Conservation (phyloP, 2,329 filamentous ascomycete species). For the Colletotrichum sp. region DNA sequence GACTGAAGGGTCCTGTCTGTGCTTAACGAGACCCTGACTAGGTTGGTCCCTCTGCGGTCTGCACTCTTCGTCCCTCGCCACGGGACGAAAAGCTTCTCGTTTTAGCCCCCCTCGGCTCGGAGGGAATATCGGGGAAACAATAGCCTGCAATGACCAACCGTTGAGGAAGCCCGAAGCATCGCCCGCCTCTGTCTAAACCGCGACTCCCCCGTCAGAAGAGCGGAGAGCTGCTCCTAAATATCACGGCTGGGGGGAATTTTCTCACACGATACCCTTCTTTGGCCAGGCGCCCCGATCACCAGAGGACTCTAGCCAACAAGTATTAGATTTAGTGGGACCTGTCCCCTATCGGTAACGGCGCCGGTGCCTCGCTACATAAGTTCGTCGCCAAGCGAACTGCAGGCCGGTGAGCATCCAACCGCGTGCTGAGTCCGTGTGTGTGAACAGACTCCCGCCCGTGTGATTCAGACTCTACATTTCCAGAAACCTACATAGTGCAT, state of each 20-base stretch:
- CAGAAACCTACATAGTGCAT: not conserved
- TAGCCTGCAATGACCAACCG: not conserved
- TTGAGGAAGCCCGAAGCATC: not conserved
- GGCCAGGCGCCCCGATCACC: not conserved
- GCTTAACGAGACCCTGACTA: slow-evolving; percentile 1
- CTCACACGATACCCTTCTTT: not conserved
- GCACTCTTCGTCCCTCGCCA: not conserved
- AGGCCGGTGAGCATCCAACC: not conserved
- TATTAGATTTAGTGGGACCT: not conserved
- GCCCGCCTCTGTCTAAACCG: not conserved
- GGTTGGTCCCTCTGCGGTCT: not conserved
- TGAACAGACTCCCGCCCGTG: not conserved
- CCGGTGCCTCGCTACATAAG: slow-evolving; percentile 9
- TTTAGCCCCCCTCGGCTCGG: not conserved
- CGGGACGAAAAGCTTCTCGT: not conserved
- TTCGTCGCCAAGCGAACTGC: not conserved
- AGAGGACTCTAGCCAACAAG: not conserved
- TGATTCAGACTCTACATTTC: not conserved
- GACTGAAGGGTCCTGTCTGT: not conserved
- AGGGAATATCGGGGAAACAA: slow-evolving; percentile 13
- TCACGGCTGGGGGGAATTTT: not conserved
- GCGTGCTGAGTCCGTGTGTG: not conserved
- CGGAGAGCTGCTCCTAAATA: not conserved
- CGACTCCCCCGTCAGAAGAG: not conserved
- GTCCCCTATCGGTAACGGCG: slow-evolving; percentile 6